These are phyloP conservation scores for Prunus davidiana DNA, from an alignment of 306 rosid genomes.

Conservation along the genomic window DNA sequence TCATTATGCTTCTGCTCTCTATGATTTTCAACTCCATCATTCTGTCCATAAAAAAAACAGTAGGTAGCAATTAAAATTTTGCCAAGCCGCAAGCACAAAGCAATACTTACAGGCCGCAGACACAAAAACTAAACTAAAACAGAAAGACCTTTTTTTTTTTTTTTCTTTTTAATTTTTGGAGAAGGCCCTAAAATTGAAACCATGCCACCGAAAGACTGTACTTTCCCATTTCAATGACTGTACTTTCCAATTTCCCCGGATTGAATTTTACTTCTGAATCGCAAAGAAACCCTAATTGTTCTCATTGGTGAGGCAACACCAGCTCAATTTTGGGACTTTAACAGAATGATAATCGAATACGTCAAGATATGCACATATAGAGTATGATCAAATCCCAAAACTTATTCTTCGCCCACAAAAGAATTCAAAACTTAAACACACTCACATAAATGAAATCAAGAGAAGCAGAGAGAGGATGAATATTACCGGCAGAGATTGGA, in stretches of 20 bases:
- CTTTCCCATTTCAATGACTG: background rate
- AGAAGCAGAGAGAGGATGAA: background rate
- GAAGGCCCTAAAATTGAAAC: background rate
- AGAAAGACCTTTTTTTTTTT: background rate
- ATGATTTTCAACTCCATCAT: slow-evolving; percentile 27
- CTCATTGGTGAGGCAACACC: background rate
- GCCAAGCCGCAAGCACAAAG: background rate
- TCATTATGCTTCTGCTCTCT: slow-evolving; percentile 20
- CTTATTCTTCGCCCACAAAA: background rate
- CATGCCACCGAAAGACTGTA: background rate
- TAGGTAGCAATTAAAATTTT: background rate
- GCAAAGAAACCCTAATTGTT: background rate
- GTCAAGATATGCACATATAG: background rate
- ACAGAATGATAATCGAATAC: background rate
- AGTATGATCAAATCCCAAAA: background rate
- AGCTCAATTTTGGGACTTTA: background rate
- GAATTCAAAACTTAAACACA: background rate
- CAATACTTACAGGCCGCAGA: background rate
- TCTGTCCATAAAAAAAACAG: slow-evolving; percentile 33
- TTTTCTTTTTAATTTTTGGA: background rate
- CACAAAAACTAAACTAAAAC: background rate
- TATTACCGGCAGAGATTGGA: slow-evolving; percentile 31
- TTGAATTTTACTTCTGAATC: slow-evolving; percentile 1
- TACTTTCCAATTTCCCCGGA: background rate
- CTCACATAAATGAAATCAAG: background rate